A percentile compares a stretch with the other conserved stretches of the same genome.
These are phyloP conservation scores for Brassica napus DNA, from an alignment of 345 rosid species.

Conservation along the genomic window DNA sequence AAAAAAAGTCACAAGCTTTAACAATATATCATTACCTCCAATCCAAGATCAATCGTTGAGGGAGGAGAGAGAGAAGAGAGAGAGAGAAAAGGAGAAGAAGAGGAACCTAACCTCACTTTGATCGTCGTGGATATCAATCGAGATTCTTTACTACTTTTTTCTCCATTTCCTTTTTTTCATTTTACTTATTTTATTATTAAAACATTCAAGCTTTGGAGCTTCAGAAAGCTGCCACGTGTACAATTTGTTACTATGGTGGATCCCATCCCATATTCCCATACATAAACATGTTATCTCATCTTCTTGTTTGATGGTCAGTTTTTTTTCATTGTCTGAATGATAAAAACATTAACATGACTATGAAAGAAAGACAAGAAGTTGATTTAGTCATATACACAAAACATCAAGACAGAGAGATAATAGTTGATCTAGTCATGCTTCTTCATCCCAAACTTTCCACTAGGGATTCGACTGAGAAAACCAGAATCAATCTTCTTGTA, in stretches of 20 bases:
- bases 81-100: neutral
- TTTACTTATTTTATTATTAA: neutral
- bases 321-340: neutral
- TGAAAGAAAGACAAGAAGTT: neutral
- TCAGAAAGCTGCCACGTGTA: conserved; percentile 32
- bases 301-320: conserved; percentile 2
- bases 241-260: conserved; percentile 4
- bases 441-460: conserved; percentile 61
- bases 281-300: conserved; percentile 27
- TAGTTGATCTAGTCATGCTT: conserved; percentile 50
- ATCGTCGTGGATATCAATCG: conserved; percentile 27
- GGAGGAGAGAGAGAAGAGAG: neutral
- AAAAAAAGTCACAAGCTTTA: neutral
- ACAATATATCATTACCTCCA: neutral
- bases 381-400: neutral
- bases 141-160: conserved; percentile 1
- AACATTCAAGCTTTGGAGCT: conserved; percentile 5
- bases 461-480: conserved; percentile 71
- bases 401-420: neutral
- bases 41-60: conserved; percentile 13
- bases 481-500: conserved; percentile 65
- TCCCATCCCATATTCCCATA: conserved; percentile 16
- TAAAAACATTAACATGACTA: neutral
- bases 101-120: conserved; percentile 39
- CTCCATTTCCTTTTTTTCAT: conserved; percentile 19